A percentile compares a stretch with the other conserved stretches of the same genome.
phyloP scores from a whole-genome alignment of 2,329 filamentous ascomycete species.

The Ophiostoma ulmi region DNA sequence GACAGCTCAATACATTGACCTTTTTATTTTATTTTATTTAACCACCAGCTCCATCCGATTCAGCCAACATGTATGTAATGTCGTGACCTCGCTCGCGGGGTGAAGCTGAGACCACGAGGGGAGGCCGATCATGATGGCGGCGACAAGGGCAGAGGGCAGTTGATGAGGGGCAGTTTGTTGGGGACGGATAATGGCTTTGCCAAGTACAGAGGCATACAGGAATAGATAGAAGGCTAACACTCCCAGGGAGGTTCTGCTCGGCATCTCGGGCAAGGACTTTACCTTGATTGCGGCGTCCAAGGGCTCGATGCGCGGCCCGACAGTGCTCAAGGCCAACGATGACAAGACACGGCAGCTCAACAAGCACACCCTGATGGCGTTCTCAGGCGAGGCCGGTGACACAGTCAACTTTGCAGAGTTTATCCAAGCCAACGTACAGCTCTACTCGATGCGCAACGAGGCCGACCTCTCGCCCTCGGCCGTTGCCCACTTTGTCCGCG shows the following conservation, averaged over 20 bases:
- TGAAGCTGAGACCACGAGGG: not conserved
- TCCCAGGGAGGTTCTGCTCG: constrained; percentile 88
- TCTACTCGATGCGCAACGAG: constrained; percentile 98
- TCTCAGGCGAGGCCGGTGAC: constrained; percentile 92
- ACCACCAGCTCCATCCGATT: not conserved
- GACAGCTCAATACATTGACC: not conserved
- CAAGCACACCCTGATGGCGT: constrained; percentile 91
- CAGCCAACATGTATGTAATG: constrained; percentile 13
- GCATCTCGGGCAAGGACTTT: constrained; percentile 99
- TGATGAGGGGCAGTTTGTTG: not conserved
- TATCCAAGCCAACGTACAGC: constrained; percentile 95
- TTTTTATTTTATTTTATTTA: not conserved
- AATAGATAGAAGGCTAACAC: constrained; percentile 7
- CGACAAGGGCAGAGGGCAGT: not conserved
- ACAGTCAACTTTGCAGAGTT: constrained; percentile 99
- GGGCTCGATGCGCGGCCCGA: constrained; percentile 95
- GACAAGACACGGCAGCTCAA: constrained; percentile 94
- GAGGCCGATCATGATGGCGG: not conserved
- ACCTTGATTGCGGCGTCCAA: constrained; percentile 96
- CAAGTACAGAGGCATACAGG: no score
- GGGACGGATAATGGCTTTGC: not conserved
- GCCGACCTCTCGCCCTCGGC: constrained; percentile 85
- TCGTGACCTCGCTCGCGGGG: not conserved
- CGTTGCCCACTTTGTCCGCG: constrained; percentile 87
- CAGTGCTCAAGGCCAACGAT: constrained; percentile 88